These are phyloP conservation scores for Musa beccarii DNA, from an alignment of 176 grass and related monocot genomes.

Conservation along the genomic window DNA sequence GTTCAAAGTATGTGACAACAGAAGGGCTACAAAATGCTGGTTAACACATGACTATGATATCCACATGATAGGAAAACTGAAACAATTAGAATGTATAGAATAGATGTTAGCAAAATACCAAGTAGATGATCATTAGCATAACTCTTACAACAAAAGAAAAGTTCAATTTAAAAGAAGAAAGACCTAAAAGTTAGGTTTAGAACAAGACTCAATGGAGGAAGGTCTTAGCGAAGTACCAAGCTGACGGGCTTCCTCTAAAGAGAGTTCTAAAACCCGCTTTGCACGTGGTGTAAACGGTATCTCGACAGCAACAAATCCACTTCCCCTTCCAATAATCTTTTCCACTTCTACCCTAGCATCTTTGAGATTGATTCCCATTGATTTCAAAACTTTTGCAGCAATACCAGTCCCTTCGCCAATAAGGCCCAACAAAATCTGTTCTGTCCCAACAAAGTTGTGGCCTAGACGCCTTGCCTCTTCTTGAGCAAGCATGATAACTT, in stretches of 20 bases:
- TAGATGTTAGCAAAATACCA: no score
- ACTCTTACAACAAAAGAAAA: not conserved
- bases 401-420: conserved; percentile 87
- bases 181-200: not conserved
- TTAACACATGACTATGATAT: no score
- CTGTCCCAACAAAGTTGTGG: conserved; percentile 86
- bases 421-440: conserved; percentile 86
- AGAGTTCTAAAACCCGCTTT: conserved; percentile 77
- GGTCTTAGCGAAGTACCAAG: conserved; percentile 33
- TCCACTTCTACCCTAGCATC: conserved; percentile 93
- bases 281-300: conserved; percentile 92
- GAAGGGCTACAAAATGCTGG: no score
- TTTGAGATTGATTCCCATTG: conserved; percentile 97
- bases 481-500: conserved; percentile 94
- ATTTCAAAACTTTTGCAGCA: conserved; percentile 96
- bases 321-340: conserved; percentile 88
- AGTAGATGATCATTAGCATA: no score
- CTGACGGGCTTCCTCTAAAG: conserved; percentile 85
- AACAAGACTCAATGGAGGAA: conserved; percentile 3
- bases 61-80: no score
- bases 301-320: conserved; percentile 87
- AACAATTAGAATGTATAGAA: no score
- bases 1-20: no score
- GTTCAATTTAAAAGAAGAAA: not conserved
- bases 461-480: conserved; percentile 86